Base-by-base conservation (phyloP, 1,284 basidiomycete species). In the Anthracocystis panici-leucophaei region DNA sequence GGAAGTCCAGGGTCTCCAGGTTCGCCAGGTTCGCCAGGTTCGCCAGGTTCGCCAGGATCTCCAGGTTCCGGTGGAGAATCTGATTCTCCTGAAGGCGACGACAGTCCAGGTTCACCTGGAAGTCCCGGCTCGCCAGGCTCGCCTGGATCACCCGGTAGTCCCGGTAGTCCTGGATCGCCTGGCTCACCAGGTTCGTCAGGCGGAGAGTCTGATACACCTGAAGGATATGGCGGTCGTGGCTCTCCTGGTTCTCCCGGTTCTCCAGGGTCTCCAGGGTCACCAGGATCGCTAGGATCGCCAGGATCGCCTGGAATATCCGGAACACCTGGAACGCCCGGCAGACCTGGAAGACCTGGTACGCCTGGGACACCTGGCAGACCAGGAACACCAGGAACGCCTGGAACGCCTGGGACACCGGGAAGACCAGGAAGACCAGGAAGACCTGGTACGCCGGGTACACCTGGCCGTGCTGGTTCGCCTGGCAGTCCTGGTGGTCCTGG, bases 401-500 rank as follows among this genome's bases (percentile, higher is more conserved):
- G 50, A 16, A 18, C 20, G 3, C 33, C 50, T 9, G 50, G 50
- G 1, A 16, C 5, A 14, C 33, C 49, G 35, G 49, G 49, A 12
- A 12, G 14, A 7, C 33, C 50, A 0, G 50, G 33, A 2, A 20
- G 21, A 8, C 50, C 50, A 18, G 50, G 50, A 6, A 20, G 16
- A 5, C 48, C 48, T 5, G 48, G 48, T 11, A n/a, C 27, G 18
- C 48, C 25, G 1, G 46, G 46, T 0, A 29, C 31, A 5, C 52
- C 59, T 35, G 59, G 45, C 2, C 11, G 16, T 14, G 16, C 42
- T 11, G 58, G 59, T 5, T n/a, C 41, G 8, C 11, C 42, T 18
- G 67, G 52, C 31, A 40, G 38, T n/a, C 59, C 52, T 20, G 72
- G 57, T 12, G 48, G 45, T 27, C 41, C 42, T 29, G 69, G 51